Percentiles rank a stretch among this genome's conserved stretches.
These are phyloP conservation scores for Neoscytalidium dimidiatum DNA, from an alignment of 2,329 filamentous ascomycete genomes.

Conservation along the genomic window DNA sequence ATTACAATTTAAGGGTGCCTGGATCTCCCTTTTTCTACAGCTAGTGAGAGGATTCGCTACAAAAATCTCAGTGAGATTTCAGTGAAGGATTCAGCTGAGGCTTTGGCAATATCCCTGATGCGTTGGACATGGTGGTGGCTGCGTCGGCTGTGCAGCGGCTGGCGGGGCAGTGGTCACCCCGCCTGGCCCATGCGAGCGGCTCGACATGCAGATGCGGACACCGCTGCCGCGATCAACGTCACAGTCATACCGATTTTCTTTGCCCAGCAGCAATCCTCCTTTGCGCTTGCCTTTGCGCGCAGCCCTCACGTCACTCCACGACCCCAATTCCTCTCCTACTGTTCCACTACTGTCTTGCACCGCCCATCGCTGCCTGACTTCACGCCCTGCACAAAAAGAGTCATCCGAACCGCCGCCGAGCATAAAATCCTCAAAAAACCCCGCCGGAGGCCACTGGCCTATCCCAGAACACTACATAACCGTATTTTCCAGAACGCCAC, in stretches of 20 bases:
- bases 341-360: not conserved
- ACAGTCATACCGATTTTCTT: not conserved
- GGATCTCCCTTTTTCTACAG: too few species aligned
- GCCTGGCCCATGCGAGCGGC: too few species aligned
- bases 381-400: not conserved
- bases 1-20: too few species aligned
- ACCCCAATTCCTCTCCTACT: not conserved
- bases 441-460: not conserved
- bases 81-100: not conserved
- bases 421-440: slow-evolving; percentile 2
- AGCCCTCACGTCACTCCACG: not conserved
- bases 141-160: not conserved
- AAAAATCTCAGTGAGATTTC: not conserved
- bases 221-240: not conserved
- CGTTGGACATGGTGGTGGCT: not conserved
- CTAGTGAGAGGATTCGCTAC: too few species aligned
- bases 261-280: not conserved
- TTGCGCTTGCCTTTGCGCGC: slow-evolving; percentile 1
- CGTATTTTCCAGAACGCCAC: not conserved
- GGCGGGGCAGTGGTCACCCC: too few species aligned
- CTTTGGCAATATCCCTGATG: not conserved
- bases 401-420: not conserved
- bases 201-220: not conserved
- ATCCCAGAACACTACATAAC: not conserved
- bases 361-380: not conserved